Evolutionary conservation across 345 rosid species (phyloP).

Genomic region (Pistacia atlantica): DNA sequence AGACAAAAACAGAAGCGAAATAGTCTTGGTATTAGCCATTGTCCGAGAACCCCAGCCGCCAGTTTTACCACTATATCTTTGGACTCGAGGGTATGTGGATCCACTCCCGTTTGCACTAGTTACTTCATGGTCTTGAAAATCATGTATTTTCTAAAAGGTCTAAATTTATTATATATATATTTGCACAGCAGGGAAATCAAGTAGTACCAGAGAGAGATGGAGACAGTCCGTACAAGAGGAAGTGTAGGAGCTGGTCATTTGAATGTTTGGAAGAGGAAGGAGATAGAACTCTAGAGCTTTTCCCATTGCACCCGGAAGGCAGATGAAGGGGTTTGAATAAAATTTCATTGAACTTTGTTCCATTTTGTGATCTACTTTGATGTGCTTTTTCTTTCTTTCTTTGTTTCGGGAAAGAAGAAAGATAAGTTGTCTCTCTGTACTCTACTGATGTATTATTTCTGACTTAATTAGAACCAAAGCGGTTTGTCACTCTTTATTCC

Average conservation of each 20-base stretch:
- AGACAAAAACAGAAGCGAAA: constrained; percentile 93
- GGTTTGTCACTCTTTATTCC: constrained; percentile 25
- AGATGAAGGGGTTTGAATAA: constrained; percentile 31
- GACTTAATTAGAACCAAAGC: constrained; percentile 30
- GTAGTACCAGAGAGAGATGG: constrained; percentile 41
- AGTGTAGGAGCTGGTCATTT: constrained; percentile 88
- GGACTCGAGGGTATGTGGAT: constrained; percentile 45
- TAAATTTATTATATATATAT: background rate
- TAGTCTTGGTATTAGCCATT: constrained; percentile 57
- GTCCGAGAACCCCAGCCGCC: constrained; percentile 40
- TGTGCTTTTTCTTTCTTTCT: constrained; percentile 26
- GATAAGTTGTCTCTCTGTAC: constrained; percentile 31
- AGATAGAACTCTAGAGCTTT: constrained; percentile 86
- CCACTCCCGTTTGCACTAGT: background rate
- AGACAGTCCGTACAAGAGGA: constrained; percentile 75
- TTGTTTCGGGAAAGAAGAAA: constrained; percentile 41
- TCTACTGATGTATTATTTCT: constrained; percentile 27
- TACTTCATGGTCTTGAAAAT: background rate
- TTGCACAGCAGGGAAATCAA: constrained; percentile 31
- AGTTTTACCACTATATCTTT: constrained; percentile 41
- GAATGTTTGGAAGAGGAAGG: constrained; percentile 61
- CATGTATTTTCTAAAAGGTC: background rate
- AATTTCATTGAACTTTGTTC: constrained; percentile 11
- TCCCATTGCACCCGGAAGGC: constrained; percentile 97
- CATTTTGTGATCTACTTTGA: constrained; percentile 21